A percentile compares a stretch with the other conserved stretches of the same genome.
Conservation (phyloP, 2,329 filamentous ascomycete species). For the Penicillium brevicompactum region DNA sequence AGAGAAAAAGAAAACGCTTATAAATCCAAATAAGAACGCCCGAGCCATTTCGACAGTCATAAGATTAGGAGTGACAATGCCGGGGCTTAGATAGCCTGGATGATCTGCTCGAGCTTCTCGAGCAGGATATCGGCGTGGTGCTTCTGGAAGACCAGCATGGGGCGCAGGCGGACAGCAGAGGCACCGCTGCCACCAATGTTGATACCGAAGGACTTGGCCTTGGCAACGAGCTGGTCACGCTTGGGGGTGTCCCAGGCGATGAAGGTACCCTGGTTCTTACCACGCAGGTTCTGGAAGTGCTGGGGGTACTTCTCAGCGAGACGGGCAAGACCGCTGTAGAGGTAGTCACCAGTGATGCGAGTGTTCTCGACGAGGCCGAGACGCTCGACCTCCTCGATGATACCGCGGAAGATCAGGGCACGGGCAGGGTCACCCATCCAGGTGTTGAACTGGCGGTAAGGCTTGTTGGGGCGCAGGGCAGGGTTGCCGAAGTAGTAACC, state of each 20-base stretch:
- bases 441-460: conserved; percentile 95
- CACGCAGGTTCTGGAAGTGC: conserved; percentile 80
- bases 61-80: conserved; percentile 6
- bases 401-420: conserved; percentile 81
- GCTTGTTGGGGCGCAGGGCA: conserved; percentile 81
- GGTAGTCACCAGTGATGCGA: conserved; percentile 74
- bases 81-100: conserved; percentile 46
- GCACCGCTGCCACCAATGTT: conserved; percentile 85
- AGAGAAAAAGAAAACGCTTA: conserved; percentile 19
- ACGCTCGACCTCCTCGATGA: conserved; percentile 77
- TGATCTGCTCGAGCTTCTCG: conserved; percentile 75
- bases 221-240: conserved; percentile 66
- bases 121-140: conserved; percentile 70
- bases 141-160: conserved; percentile 86
- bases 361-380: conserved; percentile 79
- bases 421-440: conserved; percentile 94
- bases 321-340: conserved; percentile 69
- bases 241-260: conserved; percentile 86
- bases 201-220: conserved; percentile 75
- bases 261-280: conserved; percentile 86
- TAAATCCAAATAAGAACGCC: conserved; percentile 21
- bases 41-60: conserved; percentile 5
- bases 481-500: conserved; percentile 89
- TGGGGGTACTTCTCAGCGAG: conserved; percentile 72
- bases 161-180: conserved; percentile 74